phyloP scores from a whole-genome alignment of 495 filamentous ascomycete species.

The Niebla homalea region DNA sequence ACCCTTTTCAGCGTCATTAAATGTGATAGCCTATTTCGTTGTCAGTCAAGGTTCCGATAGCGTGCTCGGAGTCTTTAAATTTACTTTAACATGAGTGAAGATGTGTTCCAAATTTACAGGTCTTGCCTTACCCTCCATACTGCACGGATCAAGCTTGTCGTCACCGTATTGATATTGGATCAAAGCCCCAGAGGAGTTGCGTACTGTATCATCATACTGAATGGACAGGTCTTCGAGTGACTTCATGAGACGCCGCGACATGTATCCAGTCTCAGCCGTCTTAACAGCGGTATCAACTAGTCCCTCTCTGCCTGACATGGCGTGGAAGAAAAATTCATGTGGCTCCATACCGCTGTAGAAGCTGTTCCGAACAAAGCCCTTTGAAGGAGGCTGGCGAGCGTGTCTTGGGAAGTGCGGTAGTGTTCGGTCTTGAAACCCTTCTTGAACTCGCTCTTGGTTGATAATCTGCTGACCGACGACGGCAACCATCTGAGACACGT shows the following conservation, averaged over 20 bases:
- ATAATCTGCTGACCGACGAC: constrained; percentile 98
- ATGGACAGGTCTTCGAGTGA: constrained; percentile 87
- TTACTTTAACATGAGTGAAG: constrained; percentile 66
- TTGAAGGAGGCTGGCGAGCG: constrained; percentile 76
- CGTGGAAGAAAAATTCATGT: constrained; percentile 94
- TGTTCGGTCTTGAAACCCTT: constrained; percentile 92
- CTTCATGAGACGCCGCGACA: constrained; percentile 97
- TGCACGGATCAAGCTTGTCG: constrained; percentile 85
- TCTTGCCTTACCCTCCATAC: constrained; percentile 91
- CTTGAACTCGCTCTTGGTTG: constrained; percentile 77
- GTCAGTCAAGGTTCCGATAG: background rate
- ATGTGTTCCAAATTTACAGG: constrained; percentile 90
- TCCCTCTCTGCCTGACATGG: constrained; percentile 95
- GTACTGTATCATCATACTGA: constrained; percentile 85
- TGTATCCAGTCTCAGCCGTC: constrained; percentile 97
- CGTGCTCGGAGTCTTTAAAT: background rate
- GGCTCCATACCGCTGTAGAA: constrained; percentile 90
- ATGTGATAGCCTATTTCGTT: too few species aligned
- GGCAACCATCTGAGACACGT: constrained; percentile 98
- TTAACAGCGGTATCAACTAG: constrained; percentile 99
- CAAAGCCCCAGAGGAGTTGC: constrained; percentile 70
- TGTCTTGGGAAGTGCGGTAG: constrained; percentile 93
- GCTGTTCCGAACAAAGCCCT: constrained; percentile 93
- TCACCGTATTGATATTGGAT: constrained; percentile 97
- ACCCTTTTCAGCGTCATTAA: constrained; percentile 37